Evolutionary conservation across 371 early-diverging fungal genomes (phyloP).

Genomic region (Phascolomyces articulosus): DNA sequence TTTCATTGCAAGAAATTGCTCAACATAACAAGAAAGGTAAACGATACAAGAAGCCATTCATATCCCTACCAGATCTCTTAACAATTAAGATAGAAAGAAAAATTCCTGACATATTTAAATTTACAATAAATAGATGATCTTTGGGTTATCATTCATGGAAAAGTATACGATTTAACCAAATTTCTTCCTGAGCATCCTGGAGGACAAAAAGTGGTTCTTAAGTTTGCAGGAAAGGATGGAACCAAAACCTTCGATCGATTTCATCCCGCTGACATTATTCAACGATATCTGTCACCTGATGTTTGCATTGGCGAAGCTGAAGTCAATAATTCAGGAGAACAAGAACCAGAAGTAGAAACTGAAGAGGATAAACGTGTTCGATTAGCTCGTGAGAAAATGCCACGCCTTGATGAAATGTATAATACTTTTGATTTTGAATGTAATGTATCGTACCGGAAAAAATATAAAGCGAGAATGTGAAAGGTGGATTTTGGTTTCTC

Average conservation of each 20-base stretch:
- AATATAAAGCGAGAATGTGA: not conserved
- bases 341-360: slow-evolving; percentile 30
- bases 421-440: slow-evolving; percentile 80
- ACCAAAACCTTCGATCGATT: slow-evolving; percentile 82
- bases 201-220: slow-evolving; percentile 67
- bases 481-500: not conserved
- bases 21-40: slow-evolving; percentile 66
- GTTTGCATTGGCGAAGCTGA: slow-evolving; percentile 58
- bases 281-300: slow-evolving; percentile 57
- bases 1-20: slow-evolving; percentile 62
- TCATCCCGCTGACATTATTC: slow-evolving; percentile 61
- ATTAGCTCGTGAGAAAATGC: slow-evolving; percentile 51
- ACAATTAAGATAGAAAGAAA: too few species aligned
- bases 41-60: too few species aligned
- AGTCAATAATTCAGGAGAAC: slow-evolving; percentile 22
- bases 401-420: slow-evolving; percentile 65
- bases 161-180: slow-evolving; percentile 84
- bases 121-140: slow-evolving; percentile 61
- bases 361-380: slow-evolving; percentile 42
- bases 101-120: too few species aligned
- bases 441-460: slow-evolving; percentile 16
- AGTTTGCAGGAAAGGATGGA: slow-evolving; percentile 79
- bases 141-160: slow-evolving; percentile 85
- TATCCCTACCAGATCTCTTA: too few species aligned
- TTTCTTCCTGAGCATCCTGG: slow-evolving; percentile 76